phyloP scores from a whole-genome alignment of 192 early-diverging fungal genomes.

The Podila epicladia region DNA sequence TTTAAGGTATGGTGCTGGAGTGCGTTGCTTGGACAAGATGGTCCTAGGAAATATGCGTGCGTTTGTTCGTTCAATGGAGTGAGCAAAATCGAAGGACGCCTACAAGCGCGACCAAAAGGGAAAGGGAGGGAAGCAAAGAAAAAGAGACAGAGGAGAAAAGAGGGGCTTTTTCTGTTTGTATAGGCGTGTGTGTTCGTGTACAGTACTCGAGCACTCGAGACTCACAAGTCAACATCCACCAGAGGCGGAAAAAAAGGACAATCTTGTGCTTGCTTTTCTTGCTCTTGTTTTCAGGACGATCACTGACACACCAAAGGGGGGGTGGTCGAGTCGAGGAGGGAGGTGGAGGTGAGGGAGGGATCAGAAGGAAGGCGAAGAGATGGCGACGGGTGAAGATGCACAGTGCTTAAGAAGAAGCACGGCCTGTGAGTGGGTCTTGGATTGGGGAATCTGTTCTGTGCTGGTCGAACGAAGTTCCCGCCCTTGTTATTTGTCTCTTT shows the following conservation, averaged over 20 bases:
- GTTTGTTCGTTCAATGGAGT: neutral
- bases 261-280: too few relatives aligned
- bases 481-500: too few relatives aligned
- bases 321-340: neutral
- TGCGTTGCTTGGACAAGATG: neutral
- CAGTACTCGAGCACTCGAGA: too few relatives aligned
- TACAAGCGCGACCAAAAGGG: too few relatives aligned
- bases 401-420: neutral
- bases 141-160: neutral
- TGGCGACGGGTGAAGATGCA: neutral
- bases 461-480: too few relatives aligned
- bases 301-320: too few relatives aligned
- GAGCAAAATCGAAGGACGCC: neutral
- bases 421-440: neutral
- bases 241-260: neutral
- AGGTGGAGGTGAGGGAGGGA: neutral
- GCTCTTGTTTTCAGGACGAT: too few relatives aligned
- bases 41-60: neutral
- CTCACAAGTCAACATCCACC: neutral
- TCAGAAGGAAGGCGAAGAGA: neutral
- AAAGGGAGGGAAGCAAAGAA: neutral
- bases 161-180: too few relatives aligned
- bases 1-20: neutral
- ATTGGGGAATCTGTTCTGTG: too few relatives aligned
- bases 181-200: too few relatives aligned